Evolutionary conservation across 2,329 filamentous ascomycete genomes (phyloP), one percentile per base, ranked within the genome.

Genomic region (Aspergillus intermedius): DNA sequence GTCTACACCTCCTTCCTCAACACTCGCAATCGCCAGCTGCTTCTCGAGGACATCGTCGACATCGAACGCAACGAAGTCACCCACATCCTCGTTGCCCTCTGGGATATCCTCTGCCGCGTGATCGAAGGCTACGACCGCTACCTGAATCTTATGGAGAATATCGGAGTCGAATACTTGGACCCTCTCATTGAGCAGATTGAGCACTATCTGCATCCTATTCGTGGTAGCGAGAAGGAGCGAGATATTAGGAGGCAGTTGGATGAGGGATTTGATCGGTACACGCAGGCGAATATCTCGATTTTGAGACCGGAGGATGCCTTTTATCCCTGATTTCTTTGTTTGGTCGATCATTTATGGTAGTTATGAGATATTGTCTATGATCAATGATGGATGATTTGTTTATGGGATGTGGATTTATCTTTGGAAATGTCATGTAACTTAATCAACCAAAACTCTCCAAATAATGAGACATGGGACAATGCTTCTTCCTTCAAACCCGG

Each of bases 1-100:
- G 39, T 65, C 28, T 60, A 59, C 47, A 53, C 44, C 3, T 44
- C 54, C 13, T 65, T 62, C 39, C 44, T 62, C 5, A 41, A 45
- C 12, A 48, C 54, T 12, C 52, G 55, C 37, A 56, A 57, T 46
- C 45, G 48, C 2, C 55, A 57, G n/a, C 43, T 59, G n/a, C 9
- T 51, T 3, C 39, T 12, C 0, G 50, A 61, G 23, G 47, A 48
- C 1, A 32, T 37, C 1, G 17, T 50, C 7, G 40, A 51, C 23
- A 28, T 44, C 8, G 50, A 42, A 7, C 55, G 54, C 7, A 25
- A 48, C 3, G 35, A 53, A 9, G 42, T 63, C 15, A 53, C 54
- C 0, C 41, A 49, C 3, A 44, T 50, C 1, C 35, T 64, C 3
- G 45, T 57, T 32, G 37, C 43, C 2, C 49, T 59, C 22, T 59